Base-by-base conservation (phyloP, 2,329 filamentous ascomycete species). In the Calonectria henricotiae region DNA sequence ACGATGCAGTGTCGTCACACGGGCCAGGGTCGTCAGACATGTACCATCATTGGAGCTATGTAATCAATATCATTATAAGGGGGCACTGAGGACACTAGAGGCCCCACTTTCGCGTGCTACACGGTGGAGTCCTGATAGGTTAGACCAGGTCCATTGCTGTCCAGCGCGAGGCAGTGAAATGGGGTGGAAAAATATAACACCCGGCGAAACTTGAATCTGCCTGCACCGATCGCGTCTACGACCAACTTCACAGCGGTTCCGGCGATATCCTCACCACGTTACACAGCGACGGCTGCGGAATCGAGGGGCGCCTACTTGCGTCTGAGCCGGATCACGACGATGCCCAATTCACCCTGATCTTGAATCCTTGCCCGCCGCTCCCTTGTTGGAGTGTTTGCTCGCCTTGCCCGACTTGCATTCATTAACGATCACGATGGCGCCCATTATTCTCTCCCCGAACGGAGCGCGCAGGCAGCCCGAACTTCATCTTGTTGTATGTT, bases 401-500 rank as follows among this genome's bases (percentile, higher is more conserved):
- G 63, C 58, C 27, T 67, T 25, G 20, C 30, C 43, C 44, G 49
- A 51, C 55, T 47, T n/a, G 35, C 41, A 43, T 55, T 54, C 49
- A 13, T 44, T 32, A 30, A 58, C 39, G 20, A 70, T 25, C 20
- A 62, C 7, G 20, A 79, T 79, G 77, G 77, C 74, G 11, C 75
- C 77, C 23, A 76, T 78, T 30, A 47, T 63, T 55, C 41, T 39
- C 17, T 70, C 73, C 70, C 75, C 66, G 75, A 79, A 77, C 78
- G 83, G 78, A 77, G 82, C 76, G 80, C 84, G 76, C 79, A 85
- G 82, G 73, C 80, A 82, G 72, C 84, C 85, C 67, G 85, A 88
- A 71, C 79, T 89, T 68, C 83, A 86, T 70, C 82, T 88, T 55
- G 83, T 89, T 37, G 87, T 89, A 80, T 67, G 84, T 81, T 43